phyloP scores from a whole-genome alignment of 805 yeast genomes.

The Cyberlindnera euphorbiiphila region DNA sequence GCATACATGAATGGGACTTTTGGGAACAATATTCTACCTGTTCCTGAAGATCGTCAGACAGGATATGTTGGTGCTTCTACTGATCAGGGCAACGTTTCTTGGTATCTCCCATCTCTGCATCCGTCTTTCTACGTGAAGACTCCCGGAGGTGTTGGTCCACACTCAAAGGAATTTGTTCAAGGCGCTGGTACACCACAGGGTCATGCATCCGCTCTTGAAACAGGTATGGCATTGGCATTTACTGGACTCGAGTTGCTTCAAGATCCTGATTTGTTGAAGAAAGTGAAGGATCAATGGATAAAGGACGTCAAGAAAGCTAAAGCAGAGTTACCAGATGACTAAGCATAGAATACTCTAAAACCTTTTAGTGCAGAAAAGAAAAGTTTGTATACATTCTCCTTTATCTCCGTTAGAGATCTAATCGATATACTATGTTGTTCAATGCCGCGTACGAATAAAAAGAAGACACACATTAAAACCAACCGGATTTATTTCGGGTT shows the following conservation, averaged over 20 bases:
- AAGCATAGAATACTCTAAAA: not conserved
- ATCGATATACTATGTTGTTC: too few species aligned
- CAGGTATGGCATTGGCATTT: conserved; percentile 7
- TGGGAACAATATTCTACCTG: conserved; percentile 3
- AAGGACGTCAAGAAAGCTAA: conserved; percentile 5
- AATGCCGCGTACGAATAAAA: too few species aligned
- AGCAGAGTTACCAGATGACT: not conserved
- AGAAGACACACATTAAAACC: too few species aligned
- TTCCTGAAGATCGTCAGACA: conserved; percentile 2
- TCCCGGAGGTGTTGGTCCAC: conserved; percentile 6
- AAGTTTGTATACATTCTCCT: too few species aligned
- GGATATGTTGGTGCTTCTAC: conserved; percentile 9
- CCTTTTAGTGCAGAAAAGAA: too few species aligned
- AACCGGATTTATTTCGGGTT: too few species aligned
- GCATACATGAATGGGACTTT: conserved; percentile 9
- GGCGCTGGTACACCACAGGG: conserved; percentile 5
- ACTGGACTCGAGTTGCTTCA: conserved; percentile 7
- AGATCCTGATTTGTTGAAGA: conserved; percentile 4
- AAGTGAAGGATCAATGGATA: conserved; percentile 8
- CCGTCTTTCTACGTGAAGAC: conserved; percentile 6
- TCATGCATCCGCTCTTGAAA: conserved; percentile 9
- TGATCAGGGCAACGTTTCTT: conserved; percentile 12
- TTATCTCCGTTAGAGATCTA: too few species aligned
- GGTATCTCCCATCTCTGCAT: conserved; percentile 11
- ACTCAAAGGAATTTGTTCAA: conserved; percentile 8